Conservation (phyloP, 805 yeast genomes). For the Saturnispora gosingensis region DNA sequence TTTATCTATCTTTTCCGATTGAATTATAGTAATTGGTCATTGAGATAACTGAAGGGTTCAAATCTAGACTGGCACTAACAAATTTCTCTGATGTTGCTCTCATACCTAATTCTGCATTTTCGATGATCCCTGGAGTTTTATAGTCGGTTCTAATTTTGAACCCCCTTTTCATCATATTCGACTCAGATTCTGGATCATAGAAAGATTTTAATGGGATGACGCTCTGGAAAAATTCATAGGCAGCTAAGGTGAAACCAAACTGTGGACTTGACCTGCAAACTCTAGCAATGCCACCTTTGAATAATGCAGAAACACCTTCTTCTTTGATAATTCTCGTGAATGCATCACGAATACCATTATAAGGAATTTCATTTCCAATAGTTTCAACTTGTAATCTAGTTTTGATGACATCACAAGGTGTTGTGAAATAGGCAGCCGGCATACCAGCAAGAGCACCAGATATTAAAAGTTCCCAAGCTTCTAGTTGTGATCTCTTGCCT, state of each 20-base stretch:
- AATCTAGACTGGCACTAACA: conserved; percentile 22
- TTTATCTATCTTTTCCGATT: conserved; percentile 4
- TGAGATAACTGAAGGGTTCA: conserved; percentile 23
- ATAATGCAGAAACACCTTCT: conserved; percentile 80
- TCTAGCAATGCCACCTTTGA: conserved; percentile 95
- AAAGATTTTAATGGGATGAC: conserved; percentile 55
- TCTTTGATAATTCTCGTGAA: conserved; percentile 62
- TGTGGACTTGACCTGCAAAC: conserved; percentile 94
- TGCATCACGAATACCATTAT: conserved; percentile 72
- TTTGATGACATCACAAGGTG: conserved; percentile 95
- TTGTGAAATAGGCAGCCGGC: conserved; percentile 94
- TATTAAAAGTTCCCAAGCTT: conserved; percentile 72
- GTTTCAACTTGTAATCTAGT: conserved; percentile 87
- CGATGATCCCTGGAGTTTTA: conserved; percentile 14
- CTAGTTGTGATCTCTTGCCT: conserved; percentile 48
- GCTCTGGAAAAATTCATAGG: conserved; percentile 82
- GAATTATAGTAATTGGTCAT: conserved; percentile 12
- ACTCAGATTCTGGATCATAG: conserved; percentile 13
- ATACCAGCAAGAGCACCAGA: conserved; percentile 96
- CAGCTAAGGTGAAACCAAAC: conserved; percentile 96
- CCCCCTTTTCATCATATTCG: conserved; percentile 12
- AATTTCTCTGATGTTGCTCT: conserved; percentile 26
- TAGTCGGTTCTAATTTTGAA: conserved; percentile 20
- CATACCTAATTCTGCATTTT: conserved; percentile 20
- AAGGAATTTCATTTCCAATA: conserved; percentile 65